phyloP scores from a whole-genome alignment of 2,329 filamentous ascomycete genomes.

The Trichoderma sp. region DNA sequence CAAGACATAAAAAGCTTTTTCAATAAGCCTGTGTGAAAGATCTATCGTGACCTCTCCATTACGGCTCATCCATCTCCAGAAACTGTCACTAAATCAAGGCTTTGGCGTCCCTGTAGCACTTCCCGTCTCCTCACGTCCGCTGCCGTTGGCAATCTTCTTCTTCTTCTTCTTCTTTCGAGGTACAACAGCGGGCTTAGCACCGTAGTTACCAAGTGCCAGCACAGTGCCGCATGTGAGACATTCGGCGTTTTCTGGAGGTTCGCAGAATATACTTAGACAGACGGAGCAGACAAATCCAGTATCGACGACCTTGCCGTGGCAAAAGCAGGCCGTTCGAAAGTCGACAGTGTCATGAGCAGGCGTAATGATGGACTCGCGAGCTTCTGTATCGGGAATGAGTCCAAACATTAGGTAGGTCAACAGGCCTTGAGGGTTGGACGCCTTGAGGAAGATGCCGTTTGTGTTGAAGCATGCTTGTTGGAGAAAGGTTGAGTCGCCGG shows the following conservation, averaged over 20 bases:
- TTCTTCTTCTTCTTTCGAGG: conserved; percentile 75
- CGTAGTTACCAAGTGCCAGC: conserved; percentile 75
- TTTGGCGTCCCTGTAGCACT: conserved; percentile 65
- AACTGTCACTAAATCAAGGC: conserved; percentile 34
- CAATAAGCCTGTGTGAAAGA: background rate
- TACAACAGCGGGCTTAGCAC: conserved; percentile 75
- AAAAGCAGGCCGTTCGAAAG: conserved; percentile 98
- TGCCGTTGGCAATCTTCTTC: conserved; percentile 64
- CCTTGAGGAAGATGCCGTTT: conserved; percentile 59
- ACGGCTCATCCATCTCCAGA: background rate
- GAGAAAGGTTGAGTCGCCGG: conserved; percentile 85
- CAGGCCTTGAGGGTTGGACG: conserved; percentile 67
- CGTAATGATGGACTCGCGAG: conserved; percentile 66
- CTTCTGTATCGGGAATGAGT: conserved; percentile 70
- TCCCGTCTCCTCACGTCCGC: conserved; percentile 58
- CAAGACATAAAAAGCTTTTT: background rate
- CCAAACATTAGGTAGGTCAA: conserved; percentile 95
- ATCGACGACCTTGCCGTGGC: conserved; percentile 87
- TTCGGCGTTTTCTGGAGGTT: conserved; percentile 61
- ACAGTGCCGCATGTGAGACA: conserved; percentile 85
- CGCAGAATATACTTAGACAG: conserved; percentile 92
- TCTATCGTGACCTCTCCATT: background rate
- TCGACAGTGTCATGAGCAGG: conserved; percentile 88
- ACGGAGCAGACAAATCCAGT: conserved; percentile 95
- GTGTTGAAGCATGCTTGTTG: conserved; percentile 80